Evolutionary conservation across 2,329 filamentous ascomycete genomes (phyloP).

Genomic region (Alternaria metachromatica): DNA sequence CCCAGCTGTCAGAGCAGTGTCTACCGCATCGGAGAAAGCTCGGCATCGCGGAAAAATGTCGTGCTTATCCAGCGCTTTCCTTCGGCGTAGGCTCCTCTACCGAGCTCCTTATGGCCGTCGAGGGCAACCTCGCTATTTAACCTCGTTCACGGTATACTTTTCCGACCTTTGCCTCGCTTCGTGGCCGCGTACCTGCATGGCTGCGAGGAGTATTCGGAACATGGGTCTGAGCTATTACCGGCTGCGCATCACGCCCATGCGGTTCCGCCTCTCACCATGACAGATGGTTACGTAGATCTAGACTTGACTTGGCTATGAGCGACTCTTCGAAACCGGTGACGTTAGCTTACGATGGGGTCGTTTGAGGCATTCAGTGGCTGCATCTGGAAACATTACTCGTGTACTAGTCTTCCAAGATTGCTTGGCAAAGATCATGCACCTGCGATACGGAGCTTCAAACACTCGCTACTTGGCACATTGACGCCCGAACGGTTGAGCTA

Average conservation of each 20-base stretch:
- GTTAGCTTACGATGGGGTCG: neutral
- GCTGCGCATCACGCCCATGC: neutral
- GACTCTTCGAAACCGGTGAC: neutral
- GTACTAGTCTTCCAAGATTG: neutral
- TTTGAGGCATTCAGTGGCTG: neutral
- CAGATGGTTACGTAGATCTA: neutral
- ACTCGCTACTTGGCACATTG: constrained; percentile 4
- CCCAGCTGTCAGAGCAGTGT: neutral
- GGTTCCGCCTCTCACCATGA: neutral
- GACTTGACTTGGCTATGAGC: neutral
- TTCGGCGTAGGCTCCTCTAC: constrained; percentile 26
- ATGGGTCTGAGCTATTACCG: neutral
- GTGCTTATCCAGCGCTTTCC: constrained; percentile 29
- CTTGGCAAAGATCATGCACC: constrained; percentile 5
- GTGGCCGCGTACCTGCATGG: constrained; percentile 16
- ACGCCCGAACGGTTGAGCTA: neutral
- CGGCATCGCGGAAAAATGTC: constrained; percentile 28
- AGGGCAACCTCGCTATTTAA: constrained; percentile 5
- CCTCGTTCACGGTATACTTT: constrained; percentile 9
- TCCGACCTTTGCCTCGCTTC: constrained; percentile 13
- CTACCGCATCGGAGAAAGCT: constrained; percentile 20
- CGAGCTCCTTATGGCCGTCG: constrained; percentile 15
- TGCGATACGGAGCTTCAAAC: constrained; percentile 5
- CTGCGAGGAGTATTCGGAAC: constrained; percentile 6
- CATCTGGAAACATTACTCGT: neutral